These are phyloP conservation scores for Onygenales sp. DNA, from an alignment of 2,329 filamentous ascomycete genomes.

Conservation along the genomic window DNA sequence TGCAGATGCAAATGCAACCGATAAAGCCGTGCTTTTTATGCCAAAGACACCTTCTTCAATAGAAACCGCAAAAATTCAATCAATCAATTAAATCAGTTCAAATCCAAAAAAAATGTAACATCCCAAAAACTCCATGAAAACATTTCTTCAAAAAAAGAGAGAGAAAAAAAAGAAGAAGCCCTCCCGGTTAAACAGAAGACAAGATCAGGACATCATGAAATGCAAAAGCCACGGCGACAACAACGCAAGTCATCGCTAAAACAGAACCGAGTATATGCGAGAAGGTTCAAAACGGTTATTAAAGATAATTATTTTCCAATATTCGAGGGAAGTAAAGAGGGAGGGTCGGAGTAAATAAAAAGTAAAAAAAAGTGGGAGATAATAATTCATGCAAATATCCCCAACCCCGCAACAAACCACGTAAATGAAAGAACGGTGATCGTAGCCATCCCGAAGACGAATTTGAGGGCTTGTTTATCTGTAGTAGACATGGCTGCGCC, in stretches of 20 bases:
- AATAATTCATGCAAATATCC: slow-evolving; percentile 8
- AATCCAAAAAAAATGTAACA: too few species aligned
- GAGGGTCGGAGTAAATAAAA: neutral
- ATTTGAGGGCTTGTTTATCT: slow-evolving; percentile 47
- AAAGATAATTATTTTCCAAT: neutral
- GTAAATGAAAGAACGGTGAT: slow-evolving; percentile 52
- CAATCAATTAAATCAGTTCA: too few species aligned
- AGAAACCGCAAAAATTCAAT: too few species aligned
- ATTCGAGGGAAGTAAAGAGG: neutral
- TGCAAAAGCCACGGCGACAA: neutral
- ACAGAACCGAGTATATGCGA: neutral
- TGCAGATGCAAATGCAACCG: too few species aligned
- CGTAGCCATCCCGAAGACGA: slow-evolving; percentile 45
- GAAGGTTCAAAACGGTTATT: neutral
- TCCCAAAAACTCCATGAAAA: too few species aligned
- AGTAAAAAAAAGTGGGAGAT: neutral
- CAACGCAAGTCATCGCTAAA: neutral
- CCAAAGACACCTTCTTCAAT: too few species aligned
- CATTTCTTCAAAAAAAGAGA: too few species aligned
- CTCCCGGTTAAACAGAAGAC: neutral
- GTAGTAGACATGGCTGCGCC: slow-evolving; percentile 43
- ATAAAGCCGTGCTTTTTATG: too few species aligned
- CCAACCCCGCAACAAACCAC: slow-evolving; percentile 38
- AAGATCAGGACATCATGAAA: neutral
- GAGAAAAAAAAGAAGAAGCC: too few species aligned